Evolutionary conservation across 192 early-diverging fungal genomes (phyloP).

Genomic region (Backusella westeae): DNA sequence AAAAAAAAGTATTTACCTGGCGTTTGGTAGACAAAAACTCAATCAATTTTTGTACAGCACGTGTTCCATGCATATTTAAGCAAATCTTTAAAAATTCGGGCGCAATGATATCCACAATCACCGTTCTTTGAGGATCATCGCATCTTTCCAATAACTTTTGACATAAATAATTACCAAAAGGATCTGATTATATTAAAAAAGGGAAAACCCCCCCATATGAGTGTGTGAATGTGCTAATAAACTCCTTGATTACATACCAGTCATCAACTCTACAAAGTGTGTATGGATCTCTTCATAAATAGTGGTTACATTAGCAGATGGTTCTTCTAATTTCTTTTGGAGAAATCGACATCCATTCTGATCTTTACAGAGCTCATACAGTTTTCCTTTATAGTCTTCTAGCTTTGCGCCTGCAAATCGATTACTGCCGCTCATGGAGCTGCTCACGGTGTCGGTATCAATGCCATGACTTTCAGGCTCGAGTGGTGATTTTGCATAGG

Average conservation of each 20-base stretch:
- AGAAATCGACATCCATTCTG: slow-evolving; percentile 87
- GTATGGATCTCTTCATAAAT: slow-evolving; percentile 78
- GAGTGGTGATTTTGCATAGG: background rate
- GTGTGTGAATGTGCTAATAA: background rate
- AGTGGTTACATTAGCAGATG: slow-evolving; percentile 56
- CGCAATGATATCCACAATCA: slow-evolving; percentile 70
- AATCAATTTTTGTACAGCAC: slow-evolving; percentile 91
- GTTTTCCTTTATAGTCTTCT: slow-evolving; percentile 69
- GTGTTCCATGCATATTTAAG: slow-evolving; percentile 89
- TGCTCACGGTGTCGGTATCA: background rate
- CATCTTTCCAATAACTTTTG: slow-evolving; percentile 87
- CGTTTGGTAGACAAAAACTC: slow-evolving; percentile 67
- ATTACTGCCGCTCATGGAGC: slow-evolving; percentile 38
- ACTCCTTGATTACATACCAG: slow-evolving; percentile 45
- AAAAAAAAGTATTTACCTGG: slow-evolving; percentile 39
- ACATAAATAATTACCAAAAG: slow-evolving; percentile 92
- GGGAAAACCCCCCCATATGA: background rate
- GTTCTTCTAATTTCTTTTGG: slow-evolving; percentile 84
- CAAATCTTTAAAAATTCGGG: slow-evolving; percentile 77
- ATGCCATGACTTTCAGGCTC: slow-evolving; percentile 26
- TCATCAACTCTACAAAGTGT: slow-evolving; percentile 81
- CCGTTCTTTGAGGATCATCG: slow-evolving; percentile 70
- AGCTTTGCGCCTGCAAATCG: slow-evolving; percentile 66
- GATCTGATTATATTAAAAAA: slow-evolving; percentile 48
- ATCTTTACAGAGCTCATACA: slow-evolving; percentile 81